Evolutionary conservation across 306 rosid genomes (phyloP), one percentile per base, ranked within the genome.

Genomic region (Pyrus betulifolia): DNA sequence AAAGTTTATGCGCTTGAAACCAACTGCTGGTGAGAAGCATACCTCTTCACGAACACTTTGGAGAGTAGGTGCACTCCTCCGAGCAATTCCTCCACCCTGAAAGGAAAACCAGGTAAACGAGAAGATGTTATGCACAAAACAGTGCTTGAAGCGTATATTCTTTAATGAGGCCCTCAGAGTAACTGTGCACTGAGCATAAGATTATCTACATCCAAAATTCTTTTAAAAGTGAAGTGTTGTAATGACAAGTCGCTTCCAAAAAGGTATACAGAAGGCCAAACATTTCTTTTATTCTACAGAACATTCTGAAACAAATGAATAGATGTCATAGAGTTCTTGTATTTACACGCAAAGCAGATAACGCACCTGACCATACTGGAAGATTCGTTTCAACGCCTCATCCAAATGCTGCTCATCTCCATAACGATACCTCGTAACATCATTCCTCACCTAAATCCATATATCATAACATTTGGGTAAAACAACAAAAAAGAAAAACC

Each of bases 391-490:
- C 86, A 95, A 82, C 58, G 97, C 97, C 83, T 95, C 99, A 0
- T 92, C 99, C 92, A 95, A 85, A 82, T 95, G 99, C 76, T 95
- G 99, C 72, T 92, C 99, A 85, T 95, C 99, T 76, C 99, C 97
- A 78, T 92, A 89, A 72, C 99, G 97, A 80, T 77, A 92, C 76
- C 99, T 91, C 55, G 85, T 90, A 51, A 95, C 99, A 71, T 91
- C 99, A 62, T 70, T 90, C 86, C 92, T 92, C 76, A 95, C 99
- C 97, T 95, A 79, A 59, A 44, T 49, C 74, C 59, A 72, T 57
- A 70, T 8, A 40, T 42, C 31, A 83, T 69, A 72, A 18, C 57
- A 71, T 17, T 31, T 69, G 30, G 38, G 74, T 22, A 74, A 77
- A 71, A 66, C 23, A 23, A 45, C 6, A 35, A 67, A n/a, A 22